Conservation (phyloP, 169 alveolate genomes). For the Cyclospora cayetanensis region DNA sequence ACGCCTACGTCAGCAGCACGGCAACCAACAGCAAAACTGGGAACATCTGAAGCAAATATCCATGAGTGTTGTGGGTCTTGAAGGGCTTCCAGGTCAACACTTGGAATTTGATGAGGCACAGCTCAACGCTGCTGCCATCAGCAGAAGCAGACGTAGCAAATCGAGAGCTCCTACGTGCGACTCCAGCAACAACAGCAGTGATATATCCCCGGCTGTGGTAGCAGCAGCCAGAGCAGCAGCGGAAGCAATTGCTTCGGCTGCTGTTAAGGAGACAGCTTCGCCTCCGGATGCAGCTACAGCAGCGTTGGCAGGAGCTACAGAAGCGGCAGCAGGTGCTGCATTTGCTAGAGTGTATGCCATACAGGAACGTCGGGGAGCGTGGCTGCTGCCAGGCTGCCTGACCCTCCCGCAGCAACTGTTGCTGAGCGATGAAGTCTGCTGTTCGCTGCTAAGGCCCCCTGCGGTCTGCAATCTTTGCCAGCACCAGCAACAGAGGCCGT, state of each 20-base stretch:
- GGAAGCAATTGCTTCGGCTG: background rate
- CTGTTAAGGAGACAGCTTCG: background rate
- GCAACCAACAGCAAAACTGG: background rate
- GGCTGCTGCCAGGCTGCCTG: background rate
- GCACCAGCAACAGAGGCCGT: background rate
- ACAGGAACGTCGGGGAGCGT: background rate
- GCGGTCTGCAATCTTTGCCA: conserved; percentile 31
- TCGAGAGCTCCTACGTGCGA: background rate
- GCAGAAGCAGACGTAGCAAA: background rate
- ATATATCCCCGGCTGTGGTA: background rate
- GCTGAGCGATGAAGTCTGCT: background rate
- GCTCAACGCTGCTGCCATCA: background rate
- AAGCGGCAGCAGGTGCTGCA: conserved; percentile 2
- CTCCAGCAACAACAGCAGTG: conserved; percentile 9
- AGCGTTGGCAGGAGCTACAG: background rate
- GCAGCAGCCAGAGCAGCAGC: background rate
- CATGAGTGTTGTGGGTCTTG: background rate
- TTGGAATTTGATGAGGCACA: background rate
- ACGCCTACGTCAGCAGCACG: too few relatives aligned
- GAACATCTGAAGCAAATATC: background rate
- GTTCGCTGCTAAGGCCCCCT: background rate
- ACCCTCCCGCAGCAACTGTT: conserved; percentile 7
- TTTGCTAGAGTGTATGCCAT: background rate
- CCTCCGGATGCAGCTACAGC: background rate
- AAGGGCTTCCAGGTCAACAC: background rate